A percentile compares a stretch with the other conserved stretches of the same genome.
phyloP scores from a whole-genome alignment of 441 rosid species.

The Syzygium malaccense region DNA sequence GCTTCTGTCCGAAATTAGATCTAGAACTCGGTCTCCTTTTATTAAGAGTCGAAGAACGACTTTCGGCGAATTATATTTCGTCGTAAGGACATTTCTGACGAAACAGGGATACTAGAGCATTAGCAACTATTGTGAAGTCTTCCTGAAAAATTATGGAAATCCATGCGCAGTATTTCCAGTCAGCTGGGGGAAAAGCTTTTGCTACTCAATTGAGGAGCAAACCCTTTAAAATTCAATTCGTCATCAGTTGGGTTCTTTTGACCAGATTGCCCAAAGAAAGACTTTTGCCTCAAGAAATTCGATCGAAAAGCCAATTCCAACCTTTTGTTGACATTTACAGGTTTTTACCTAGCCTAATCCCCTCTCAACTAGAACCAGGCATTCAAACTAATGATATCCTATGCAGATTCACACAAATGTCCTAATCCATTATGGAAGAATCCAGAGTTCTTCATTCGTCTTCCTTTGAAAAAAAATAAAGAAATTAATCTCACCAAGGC shows the following conservation, averaged over 20 bases:
- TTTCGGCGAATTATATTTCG: no score
- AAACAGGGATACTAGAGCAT: accelerated
- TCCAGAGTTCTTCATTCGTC: not conserved
- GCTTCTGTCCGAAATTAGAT: no score
- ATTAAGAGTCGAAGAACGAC: no score
- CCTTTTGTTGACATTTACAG: not conserved
- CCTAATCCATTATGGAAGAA: not conserved
- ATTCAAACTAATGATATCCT: not conserved
- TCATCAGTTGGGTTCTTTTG: not conserved
- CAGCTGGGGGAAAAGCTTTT: not conserved
- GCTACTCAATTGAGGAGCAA: not conserved
- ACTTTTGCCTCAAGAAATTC: not conserved
- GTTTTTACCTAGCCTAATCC: no score
- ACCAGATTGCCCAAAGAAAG: not conserved
- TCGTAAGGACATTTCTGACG: no score
- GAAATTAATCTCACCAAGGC: not conserved
- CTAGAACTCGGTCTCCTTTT: no score
- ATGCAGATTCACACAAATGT: not conserved
- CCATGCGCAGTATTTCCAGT: not conserved
- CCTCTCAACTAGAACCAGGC: no score
- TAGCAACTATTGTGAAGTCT: no score
- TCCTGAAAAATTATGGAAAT: not conserved
- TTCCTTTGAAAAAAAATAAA: no score
- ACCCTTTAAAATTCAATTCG: not conserved
- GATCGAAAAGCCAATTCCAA: not conserved